Base-by-base conservation (phyloP, 257 asterid species). In the Buddleja alternifolia region DNA sequence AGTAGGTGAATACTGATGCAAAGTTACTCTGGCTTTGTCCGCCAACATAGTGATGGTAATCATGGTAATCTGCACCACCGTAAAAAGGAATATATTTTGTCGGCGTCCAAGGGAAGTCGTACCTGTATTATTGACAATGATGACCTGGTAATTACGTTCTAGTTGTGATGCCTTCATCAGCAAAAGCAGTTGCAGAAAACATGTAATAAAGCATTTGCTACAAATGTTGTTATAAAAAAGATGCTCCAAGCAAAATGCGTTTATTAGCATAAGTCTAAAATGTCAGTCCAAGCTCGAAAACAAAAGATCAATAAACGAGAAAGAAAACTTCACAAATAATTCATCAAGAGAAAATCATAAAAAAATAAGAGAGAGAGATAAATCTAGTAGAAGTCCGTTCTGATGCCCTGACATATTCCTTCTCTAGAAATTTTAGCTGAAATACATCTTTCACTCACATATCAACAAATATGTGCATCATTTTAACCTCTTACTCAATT, bases 11-110 rank as follows among this genome's bases (percentile, higher is more conserved):
- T 23, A 94, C 99, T 17, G 99, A 91, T 63, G 99, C 97, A 73
- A 94, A 94, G 77, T 94, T 94, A 78, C 99, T 94, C 74, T 94
- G 98, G 79, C 99, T 94, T 75, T 76, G 86, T 60, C 96, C 97
- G 45, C 99, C 99, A 40, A 94, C 99, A 48, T 94, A 94, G 69
- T 94, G 99, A 75, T 94, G 99, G 84, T 91, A 94, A 81, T 94
- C 99, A 62, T 94, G 99, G 81, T 94, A 87, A 72, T 94, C 97
- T 16, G 99, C 75, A 52, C 99, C 99, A 67, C 99, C 97, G 50
- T 94, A 94, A 79, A 94, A 94, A 21, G 97, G 99, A 48, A 94
- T 82, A 66, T 80, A 94, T 72, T 88, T 91, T 60, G 99, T 94
- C 34, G 83, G 88, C 47, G 92, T 84, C 99, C 99, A 94, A 6